These are phyloP conservation scores for Blakeslea trispora DNA, from an alignment of 371 early-diverging fungal species.

Conservation along the genomic window DNA sequence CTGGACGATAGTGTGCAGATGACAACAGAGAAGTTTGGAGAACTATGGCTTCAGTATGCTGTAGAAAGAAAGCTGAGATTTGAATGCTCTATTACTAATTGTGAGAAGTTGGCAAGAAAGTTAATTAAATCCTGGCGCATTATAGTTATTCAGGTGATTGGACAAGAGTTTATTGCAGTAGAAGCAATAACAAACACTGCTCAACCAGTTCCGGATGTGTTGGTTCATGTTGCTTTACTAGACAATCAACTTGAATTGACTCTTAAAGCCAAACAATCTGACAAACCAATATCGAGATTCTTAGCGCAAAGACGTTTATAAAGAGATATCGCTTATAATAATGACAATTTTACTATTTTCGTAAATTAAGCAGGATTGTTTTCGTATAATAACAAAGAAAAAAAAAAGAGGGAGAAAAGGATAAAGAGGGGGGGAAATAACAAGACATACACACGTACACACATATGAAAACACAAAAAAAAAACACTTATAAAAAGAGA, in stretches of 20 bases:
- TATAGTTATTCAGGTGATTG: constrained; percentile 31
- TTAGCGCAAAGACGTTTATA: constrained; percentile 13
- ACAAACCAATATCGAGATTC: constrained; percentile 7
- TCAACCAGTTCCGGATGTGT: neutral
- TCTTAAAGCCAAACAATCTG: constrained; percentile 11
- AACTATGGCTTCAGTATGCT: constrained; percentile 27
- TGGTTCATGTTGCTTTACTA: constrained; percentile 29
- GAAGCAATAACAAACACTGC: neutral
- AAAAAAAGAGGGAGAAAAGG: too few species aligned
- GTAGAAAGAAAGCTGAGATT: constrained; percentile 18
- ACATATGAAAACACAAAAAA: neutral
- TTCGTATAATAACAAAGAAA: constrained; percentile 1
- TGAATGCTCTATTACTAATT: constrained; percentile 17
- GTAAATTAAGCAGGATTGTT: too few species aligned
- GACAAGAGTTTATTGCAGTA: constrained; percentile 37
- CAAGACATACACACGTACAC: too few species aligned
- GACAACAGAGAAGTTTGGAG: constrained; percentile 30
- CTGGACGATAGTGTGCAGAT: constrained; percentile 9
- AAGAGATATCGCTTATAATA: neutral
- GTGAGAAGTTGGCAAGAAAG: constrained; percentile 15
- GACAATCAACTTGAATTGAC: constrained; percentile 21
- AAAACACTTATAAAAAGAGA: constrained; percentile 4
- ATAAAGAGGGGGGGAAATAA: too few species aligned
- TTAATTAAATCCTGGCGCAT: constrained; percentile 23
- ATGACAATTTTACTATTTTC: neutral